These are phyloP conservation scores for Pythium insidiosum DNA, from an alignment of 352 stramenopile species.

Conservation along the genomic window DNA sequence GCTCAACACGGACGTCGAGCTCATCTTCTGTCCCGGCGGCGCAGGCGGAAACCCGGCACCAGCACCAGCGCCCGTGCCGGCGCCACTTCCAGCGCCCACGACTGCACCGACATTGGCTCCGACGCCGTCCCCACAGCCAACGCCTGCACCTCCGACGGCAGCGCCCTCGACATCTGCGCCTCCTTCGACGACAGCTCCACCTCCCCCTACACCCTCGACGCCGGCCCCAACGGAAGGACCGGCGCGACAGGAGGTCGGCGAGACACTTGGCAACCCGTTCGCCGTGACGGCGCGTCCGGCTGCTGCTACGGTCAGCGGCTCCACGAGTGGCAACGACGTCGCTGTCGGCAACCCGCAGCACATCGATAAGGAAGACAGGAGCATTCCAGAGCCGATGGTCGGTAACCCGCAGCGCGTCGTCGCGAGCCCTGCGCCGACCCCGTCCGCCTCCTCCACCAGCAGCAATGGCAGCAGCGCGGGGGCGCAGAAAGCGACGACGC, in stretches of 20 bases:
- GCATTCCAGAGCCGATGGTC: too few species aligned
- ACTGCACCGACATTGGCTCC: not conserved
- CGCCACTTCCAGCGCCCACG: not conserved
- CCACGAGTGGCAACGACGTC: too few species aligned
- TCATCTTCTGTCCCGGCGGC: conserved; percentile 41
- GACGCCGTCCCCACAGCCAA: not conserved
- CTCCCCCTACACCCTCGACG: not conserved
- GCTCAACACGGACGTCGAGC: conserved; percentile 24
- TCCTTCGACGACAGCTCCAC: not conserved
- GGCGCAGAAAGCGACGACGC: conserved; percentile 5
- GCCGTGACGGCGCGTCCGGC: too few species aligned
- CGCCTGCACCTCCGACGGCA: not conserved
- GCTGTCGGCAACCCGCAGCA: too few species aligned
- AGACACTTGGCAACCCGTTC: too few species aligned
- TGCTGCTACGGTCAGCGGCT: too few species aligned
- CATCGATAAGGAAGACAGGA: too few species aligned
- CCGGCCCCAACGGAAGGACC: too few species aligned
- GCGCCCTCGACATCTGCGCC: not conserved
- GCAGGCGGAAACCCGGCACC: conserved; percentile 5
- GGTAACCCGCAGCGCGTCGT: too few species aligned
- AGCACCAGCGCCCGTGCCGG: conserved; percentile 1
- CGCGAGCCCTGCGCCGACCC: too few species aligned
- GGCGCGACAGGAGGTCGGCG: too few species aligned
- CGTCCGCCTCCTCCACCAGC: too few species aligned
- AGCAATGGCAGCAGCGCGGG: not conserved